phyloP scores from a whole-genome alignment of 495 filamentous ascomycete genomes.

The Aspergillus funiculosus region DNA sequence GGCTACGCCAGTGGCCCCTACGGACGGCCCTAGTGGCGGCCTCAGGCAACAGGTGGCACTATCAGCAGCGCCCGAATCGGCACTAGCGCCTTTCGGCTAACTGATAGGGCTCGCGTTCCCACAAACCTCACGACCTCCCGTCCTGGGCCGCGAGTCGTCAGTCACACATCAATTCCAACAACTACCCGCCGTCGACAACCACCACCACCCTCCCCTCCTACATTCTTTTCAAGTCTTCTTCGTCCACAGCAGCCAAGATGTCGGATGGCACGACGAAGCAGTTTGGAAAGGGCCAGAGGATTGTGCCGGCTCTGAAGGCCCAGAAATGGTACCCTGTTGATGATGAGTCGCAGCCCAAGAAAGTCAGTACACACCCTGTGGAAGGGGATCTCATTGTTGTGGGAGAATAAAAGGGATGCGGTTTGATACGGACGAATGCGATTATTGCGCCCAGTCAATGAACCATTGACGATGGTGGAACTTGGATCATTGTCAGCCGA shows the following conservation, averaged over 20 bases:
- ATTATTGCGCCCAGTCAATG: conserved; percentile 25
- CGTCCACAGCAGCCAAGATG: conserved; percentile 54
- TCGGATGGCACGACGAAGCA: conserved; percentile 78
- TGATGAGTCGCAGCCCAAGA: conserved; percentile 83
- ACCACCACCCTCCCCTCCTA: conserved; percentile 28
- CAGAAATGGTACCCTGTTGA: conserved; percentile 99
- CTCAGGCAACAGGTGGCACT: conserved; percentile 17
- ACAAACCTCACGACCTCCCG: conserved; percentile 34
- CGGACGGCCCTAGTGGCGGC: conserved; percentile 7
- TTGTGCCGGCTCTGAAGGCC: conserved; percentile 85
- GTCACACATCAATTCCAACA: conserved; percentile 40
- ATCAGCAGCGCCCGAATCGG: conserved; percentile 22
- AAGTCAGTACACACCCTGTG: conserved; percentile 58
- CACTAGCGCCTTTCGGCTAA: conserved; percentile 36
- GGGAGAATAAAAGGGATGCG: conserved; percentile 22
- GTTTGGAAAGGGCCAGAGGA: conserved; percentile 95
- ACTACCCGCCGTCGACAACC: conserved; percentile 45
- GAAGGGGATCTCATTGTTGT: conserved; percentile 12
- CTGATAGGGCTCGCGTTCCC: conserved; percentile 33
- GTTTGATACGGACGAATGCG: conserved; percentile 31
- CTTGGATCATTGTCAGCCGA: conserved; percentile 15
- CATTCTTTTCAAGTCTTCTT: conserved; percentile 35
- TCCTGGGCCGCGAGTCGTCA: conserved; percentile 27
- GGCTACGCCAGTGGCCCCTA: conserved; percentile 16
- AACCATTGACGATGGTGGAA: conserved; percentile 6